Evolutionary conservation across 106 monocot species (phyloP).

Genomic region (Acorus gramineus): DNA sequence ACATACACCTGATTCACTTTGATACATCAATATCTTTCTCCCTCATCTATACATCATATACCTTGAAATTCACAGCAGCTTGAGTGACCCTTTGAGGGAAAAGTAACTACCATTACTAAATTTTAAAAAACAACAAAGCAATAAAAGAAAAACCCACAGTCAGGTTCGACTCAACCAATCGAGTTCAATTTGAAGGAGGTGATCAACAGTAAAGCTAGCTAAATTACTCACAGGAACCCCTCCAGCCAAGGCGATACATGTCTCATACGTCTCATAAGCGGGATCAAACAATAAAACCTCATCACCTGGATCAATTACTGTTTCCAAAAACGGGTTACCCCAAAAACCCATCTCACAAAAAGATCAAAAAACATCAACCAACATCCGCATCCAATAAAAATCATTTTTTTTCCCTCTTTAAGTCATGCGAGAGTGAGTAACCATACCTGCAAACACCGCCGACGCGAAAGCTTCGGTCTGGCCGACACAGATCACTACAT

Average conservation of each 20-base stretch:
- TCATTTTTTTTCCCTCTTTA: no score
- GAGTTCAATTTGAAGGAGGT: no score
- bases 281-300: constrained; percentile 90
- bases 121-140: no score
- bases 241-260: constrained; percentile 68
- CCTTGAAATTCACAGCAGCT: no score
- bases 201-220: neutral
- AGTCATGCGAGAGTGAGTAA: neutral
- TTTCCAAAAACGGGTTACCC: constrained; percentile 4
- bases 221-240: constrained; percentile 63
- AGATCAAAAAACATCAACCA: neutral
- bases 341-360: neutral
- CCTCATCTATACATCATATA: no score
- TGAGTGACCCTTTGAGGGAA: no score
- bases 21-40: no score
- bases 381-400: neutral
- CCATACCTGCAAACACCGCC: constrained; percentile 66
- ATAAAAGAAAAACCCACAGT: no score
- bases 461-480: constrained; percentile 85
- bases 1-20: constrained; percentile 61
- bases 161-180: no score
- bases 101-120: no score
- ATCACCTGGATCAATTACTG: constrained; percentile 75
- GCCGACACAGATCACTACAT: constrained; percentile 73
- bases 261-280: constrained; percentile 78